phyloP scores from a whole-genome alignment of 306 rosid genomes.

The Rosa multiflora region DNA sequence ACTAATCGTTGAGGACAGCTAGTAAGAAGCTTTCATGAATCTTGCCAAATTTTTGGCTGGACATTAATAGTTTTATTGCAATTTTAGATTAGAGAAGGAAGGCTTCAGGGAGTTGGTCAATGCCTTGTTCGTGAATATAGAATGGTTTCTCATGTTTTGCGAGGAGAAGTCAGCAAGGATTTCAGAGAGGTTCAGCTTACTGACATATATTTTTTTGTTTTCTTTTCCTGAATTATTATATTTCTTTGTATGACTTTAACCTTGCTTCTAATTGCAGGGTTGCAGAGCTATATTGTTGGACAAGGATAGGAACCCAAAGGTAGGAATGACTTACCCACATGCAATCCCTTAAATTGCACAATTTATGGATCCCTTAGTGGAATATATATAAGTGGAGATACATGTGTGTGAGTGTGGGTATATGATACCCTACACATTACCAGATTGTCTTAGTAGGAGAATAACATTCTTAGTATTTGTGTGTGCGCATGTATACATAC shows the following conservation, averaged over 20 bases:
- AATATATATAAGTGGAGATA: not conserved
- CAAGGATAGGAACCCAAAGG: slow-evolving; percentile 94
- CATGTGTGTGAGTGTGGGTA: not conserved
- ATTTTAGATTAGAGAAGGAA: slow-evolving; percentile 63
- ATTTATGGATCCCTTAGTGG: not conserved
- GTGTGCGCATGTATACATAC: not conserved
- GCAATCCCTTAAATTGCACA: not conserved
- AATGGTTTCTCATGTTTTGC: slow-evolving; percentile 69
- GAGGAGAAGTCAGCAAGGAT: slow-evolving; percentile 83
- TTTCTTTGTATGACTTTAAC: slow-evolving; percentile 23
- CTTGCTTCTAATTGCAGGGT: slow-evolving; percentile 57
- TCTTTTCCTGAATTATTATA: slow-evolving; percentile 2
- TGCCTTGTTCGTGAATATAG: slow-evolving; percentile 83
- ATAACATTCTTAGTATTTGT: not conserved
- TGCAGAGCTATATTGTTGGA: slow-evolving; percentile 90
- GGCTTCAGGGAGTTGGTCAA: slow-evolving; percentile 76
- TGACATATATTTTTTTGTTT: not conserved
- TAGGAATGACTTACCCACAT: slow-evolving; percentile 15
- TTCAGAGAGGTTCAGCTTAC: slow-evolving; percentile 64
- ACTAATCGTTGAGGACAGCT: not conserved
- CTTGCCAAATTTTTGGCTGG: slow-evolving; percentile 60
- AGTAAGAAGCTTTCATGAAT: slow-evolving; percentile 35
- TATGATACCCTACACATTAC: not conserved
- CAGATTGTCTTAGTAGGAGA: not conserved
- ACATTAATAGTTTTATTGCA: slow-evolving; percentile 44